These are phyloP conservation scores for Lactarius hengduanensis DNA, from an alignment of 768 basidiomycete genomes.

Conservation along the genomic window DNA sequence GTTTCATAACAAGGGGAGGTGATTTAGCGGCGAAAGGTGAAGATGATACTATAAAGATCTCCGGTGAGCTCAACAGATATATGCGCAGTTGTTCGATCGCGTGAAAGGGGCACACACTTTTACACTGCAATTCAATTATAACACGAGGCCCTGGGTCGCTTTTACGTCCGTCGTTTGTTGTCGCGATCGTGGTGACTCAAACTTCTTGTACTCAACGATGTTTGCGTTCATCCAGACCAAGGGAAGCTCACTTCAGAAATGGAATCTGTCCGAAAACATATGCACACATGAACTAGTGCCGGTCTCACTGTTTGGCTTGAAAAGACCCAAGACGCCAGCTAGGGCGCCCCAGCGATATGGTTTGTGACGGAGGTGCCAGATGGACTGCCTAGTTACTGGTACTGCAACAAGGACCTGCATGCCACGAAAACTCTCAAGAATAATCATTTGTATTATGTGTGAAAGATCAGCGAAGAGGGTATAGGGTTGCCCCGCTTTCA, in stretches of 20 bases:
- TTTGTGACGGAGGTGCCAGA: constrained; percentile 92
- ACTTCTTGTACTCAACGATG: constrained; percentile 66
- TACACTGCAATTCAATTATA: constrained; percentile 93
- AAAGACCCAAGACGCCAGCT: constrained; percentile 73
- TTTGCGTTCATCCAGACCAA: constrained; percentile 96
- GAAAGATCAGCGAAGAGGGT: constrained; percentile 89
- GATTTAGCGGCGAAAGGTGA: constrained; percentile 98
- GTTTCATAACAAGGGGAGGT: constrained; percentile 95
- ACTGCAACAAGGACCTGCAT: constrained; percentile 54
- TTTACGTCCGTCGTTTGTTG: constrained; percentile 21
- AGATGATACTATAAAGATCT: constrained; percentile 95
- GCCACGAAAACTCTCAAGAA: constrained; percentile 26
- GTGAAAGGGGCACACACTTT: constrained; percentile 56
- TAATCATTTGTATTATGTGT: constrained; percentile 64
- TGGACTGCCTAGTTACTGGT: constrained; percentile 91
- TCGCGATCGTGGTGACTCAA: constrained; percentile 24
- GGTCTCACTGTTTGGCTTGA: constrained; percentile 28
- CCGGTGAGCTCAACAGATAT: constrained; percentile 50
- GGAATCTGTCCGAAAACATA: constrained; percentile 95
- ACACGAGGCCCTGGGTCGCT: constrained; percentile 80
- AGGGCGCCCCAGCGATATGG: constrained; percentile 86
- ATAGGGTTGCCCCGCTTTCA: constrained; percentile 80
- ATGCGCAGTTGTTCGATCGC: not conserved
- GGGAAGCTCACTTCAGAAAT: constrained; percentile 98
- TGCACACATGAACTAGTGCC: constrained; percentile 93